Evolutionary conservation across 208 protist genomes (phyloP).

Genomic region (Wallacemonas sp.): DNA sequence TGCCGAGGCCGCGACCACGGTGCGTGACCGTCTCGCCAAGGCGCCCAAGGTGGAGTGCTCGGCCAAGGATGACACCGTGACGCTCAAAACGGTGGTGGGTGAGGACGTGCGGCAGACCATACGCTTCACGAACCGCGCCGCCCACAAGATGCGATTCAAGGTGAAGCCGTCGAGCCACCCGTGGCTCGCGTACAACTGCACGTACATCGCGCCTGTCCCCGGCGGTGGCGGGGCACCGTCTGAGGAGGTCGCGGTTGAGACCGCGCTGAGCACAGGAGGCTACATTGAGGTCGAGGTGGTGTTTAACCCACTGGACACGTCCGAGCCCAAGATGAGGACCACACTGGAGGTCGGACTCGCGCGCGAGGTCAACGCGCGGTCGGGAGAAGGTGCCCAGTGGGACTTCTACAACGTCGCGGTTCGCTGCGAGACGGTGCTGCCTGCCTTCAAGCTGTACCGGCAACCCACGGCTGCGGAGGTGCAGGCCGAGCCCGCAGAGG

Average conservation of each 20-base stretch:
- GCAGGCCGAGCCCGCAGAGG: not conserved
- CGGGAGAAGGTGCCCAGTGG: slow-evolving; percentile 72
- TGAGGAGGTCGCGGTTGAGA: slow-evolving; percentile 2
- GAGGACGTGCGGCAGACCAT: slow-evolving; percentile 30
- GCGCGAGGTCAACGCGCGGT: slow-evolving; percentile 73
- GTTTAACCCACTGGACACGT: slow-evolving; percentile 58
- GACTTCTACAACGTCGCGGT: slow-evolving; percentile 67
- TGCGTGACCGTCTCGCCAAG: not conserved
- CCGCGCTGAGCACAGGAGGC: slow-evolving; percentile 63
- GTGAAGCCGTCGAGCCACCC: slow-evolving; percentile 65
- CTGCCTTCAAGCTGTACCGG: slow-evolving; percentile 53
- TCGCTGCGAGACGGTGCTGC: slow-evolving; percentile 59
- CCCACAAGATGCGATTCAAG: slow-evolving; percentile 54
- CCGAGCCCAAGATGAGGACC: slow-evolving; percentile 42
- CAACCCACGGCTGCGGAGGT: not conserved
- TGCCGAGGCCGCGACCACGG: not conserved
- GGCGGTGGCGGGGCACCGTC: slow-evolving; percentile 18
- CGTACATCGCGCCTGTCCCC: slow-evolving; percentile 38
- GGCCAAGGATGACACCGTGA: slow-evolving; percentile 31
- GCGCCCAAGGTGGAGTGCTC: slow-evolving; percentile 56
- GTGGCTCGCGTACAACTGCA: slow-evolving; percentile 68
- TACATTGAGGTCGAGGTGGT: slow-evolving; percentile 78
- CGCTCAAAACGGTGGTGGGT: slow-evolving; percentile 38
- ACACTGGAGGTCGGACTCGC: slow-evolving; percentile 69
- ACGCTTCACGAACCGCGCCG: slow-evolving; percentile 76